Evolutionary conservation across 2,329 filamentous ascomycete species (phyloP), one percentile per base, ranked within the genome.

Genomic region (Tolypocladium inflatum): DNA sequence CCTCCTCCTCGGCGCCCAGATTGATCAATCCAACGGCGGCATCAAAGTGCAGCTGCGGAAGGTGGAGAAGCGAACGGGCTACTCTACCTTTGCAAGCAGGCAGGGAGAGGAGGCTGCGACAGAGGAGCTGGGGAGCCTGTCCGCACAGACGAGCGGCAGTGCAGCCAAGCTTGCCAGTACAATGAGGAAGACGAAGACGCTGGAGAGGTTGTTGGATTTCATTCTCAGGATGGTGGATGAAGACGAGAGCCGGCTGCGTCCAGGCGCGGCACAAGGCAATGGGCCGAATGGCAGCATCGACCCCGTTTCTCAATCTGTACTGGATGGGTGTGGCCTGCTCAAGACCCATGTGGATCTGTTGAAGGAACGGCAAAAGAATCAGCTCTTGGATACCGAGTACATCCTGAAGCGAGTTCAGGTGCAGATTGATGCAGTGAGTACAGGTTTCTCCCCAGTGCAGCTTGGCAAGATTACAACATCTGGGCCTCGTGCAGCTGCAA

Each of bases 121-220:
- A 2, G 67, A 67, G 10, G 65, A 70, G 51, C 62, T 73, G 4
- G 68, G 66, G 3, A 58, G 62, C 2, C 59, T 74, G n/a, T 71
- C 68, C 0, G 68, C 68, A 11, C 58, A 68, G 42, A 70, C 73
- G 61, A 72, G 68, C 55, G 70, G 72, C 6, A 68, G 62, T 35
- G 68, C 71, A 1, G 66, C 70, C 30, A 72, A 72, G 57, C 62
- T 76, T 7, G 73, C 73, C 3, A 75, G 73, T 55, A 67, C 69
- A 11, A 66, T 67, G 23, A 66, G 73, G 43, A 76, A 75, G 61
- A 68, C 69, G 50, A 67, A 68, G 54, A 68, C 72, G 37, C 54
- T 71, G 26, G 66, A 70, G 26, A 69, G 67, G 37, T 60, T 75
- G n/a, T 61, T 74, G 45, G 61, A 61, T 1, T 73, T 76, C 55